phyloP scores from a whole-genome alignment of 2,329 filamentous ascomycete genomes.

The Penicillium sp. region DNA sequence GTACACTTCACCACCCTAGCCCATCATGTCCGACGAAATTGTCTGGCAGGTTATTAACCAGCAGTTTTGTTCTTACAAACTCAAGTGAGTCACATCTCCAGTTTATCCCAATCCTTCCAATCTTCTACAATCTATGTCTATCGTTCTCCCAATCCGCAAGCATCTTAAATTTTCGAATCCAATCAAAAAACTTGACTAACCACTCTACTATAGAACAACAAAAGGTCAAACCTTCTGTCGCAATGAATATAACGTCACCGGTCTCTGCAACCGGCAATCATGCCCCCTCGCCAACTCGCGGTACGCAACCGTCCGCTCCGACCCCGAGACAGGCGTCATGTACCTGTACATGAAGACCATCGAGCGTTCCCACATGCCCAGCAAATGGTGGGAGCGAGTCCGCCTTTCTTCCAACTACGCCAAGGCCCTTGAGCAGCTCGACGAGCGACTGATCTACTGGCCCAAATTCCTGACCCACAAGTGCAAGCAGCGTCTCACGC shows the following conservation, averaged over 20 bases:
- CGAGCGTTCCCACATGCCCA: slow-evolving; percentile 82
- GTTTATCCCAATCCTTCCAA: not conserved
- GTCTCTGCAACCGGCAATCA: slow-evolving; percentile 81
- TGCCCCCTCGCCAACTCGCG: slow-evolving; percentile 88
- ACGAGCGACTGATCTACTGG: slow-evolving; percentile 85
- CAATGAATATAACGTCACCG: slow-evolving; percentile 86
- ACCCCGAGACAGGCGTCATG: slow-evolving; percentile 75
- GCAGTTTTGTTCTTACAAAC: slow-evolving; percentile 91
- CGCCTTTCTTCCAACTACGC: slow-evolving; percentile 87
- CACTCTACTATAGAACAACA: slow-evolving; percentile 59
- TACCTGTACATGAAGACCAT: slow-evolving; percentile 98
- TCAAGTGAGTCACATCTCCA: slow-evolving; percentile 64
- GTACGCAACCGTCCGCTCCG: slow-evolving; percentile 86
- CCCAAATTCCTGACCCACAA: slow-evolving; percentile 92
- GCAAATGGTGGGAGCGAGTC: slow-evolving; percentile 92
- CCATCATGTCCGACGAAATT: slow-evolving; percentile 78
- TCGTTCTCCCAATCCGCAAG: not conserved
- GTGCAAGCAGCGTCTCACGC: slow-evolving; percentile 92
- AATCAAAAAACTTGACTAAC: not conserved
- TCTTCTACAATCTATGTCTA: slow-evolving; percentile 7
- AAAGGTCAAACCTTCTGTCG: slow-evolving; percentile 92
- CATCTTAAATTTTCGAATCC: slow-evolving; percentile 3
- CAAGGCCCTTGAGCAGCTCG: slow-evolving; percentile 83
- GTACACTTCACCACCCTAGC: slow-evolving; percentile 19
- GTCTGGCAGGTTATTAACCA: slow-evolving; percentile 97